Evolutionary conservation across 768 basidiomycete species (phyloP), one percentile per base, ranked within the genome.

Genomic region (Lactifluus pinguis): DNA sequence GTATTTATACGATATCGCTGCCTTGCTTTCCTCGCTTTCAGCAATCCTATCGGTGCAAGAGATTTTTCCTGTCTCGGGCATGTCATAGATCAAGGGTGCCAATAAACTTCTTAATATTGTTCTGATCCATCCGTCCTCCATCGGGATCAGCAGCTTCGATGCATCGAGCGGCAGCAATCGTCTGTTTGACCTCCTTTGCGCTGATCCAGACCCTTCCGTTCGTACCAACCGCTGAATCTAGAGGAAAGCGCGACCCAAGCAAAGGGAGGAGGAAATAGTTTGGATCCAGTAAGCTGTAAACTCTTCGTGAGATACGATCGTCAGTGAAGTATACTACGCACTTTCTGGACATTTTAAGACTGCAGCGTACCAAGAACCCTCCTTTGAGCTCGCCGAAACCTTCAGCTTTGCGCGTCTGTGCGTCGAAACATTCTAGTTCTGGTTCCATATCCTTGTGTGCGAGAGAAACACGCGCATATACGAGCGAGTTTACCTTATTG

Each of bases 401-500:
- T 61, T 92, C 91, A 1, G 93, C 76, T 73, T 97, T 98, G 64
- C 84, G 86, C 29, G 91, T 92, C 67, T 93, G 88, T 2, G 92
- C 90, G 69, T 98, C 92, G 67, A 97, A 92, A 71, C 97, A 99
- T 70, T 97, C 93, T 9, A 99, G 76, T 69, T 99, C 97, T 1
- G 97, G 95, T 57, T 99, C 97, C 90, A 98, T 95, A 71, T 98
- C 95, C 68, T 93, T 90, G 69, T 95, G 92, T 6, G 97, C 94
- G 21, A 95, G 76, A 14, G 93, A 93, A 34, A 99, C 86, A 29
- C 95, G 83, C 0, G 93, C 93, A 71, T 95, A 98, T 1, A 99
- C 81, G 36, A 98, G 74, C 4, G 87, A 83, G 32, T 95, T 95
- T 49, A 98, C 85, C 95, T 98, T 21, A 41, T 48, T 11, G 9